Evolutionary conservation across 805 yeast genomes (phyloP), one percentile per base, ranked within the genome.

Genomic region (Wickerhamiella spandovensis): DNA sequence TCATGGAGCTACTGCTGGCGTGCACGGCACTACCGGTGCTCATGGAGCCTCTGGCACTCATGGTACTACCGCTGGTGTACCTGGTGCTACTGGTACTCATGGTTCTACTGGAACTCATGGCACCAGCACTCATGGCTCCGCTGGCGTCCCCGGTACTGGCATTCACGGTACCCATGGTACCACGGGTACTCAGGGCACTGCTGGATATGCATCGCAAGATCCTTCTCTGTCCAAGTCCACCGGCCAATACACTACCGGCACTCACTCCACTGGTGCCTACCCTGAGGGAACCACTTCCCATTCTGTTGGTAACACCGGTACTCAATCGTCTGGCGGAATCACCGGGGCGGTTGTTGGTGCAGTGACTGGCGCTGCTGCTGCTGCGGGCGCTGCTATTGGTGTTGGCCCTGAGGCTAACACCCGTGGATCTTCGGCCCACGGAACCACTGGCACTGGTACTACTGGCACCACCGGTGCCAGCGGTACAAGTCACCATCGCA

Each of bases 391-490:
- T 15, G 37, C 24, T 3, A 51, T 35, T 5, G 54, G 54, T 9
- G 20, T 47, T 5, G 54, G 53, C 9, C 51, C 48, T 9, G 50
- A 38, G 10, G 53, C 51, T 15, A 54, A 54, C 24, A 22, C 46
- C 5, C 50, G 49, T 7, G 52, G 52, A 12, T 52, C 50, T 3
- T 49, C 44, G 9, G 50, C 51, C n/a, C 47, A 46, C 17, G 44
- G 51, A 24, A 41, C 49, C 42, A 43, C 42, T 13, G 39, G 13
- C 12, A 6, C n/a, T 12, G 38, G 35, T 18, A 17, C 18, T 23
- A 22, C 49, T 6, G 30, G 45, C 15, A 10, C 43, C 1, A 37
- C 22, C 12, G 49, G 53, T 7, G 39, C 42, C 22, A 17, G 39
- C 3, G 47, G 50, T 45, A 20, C 21, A 10, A 39, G 44, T 20